phyloP scores from a whole-genome alignment of 495 filamentous ascomycete genomes.

The Penicillium odoratum region DNA sequence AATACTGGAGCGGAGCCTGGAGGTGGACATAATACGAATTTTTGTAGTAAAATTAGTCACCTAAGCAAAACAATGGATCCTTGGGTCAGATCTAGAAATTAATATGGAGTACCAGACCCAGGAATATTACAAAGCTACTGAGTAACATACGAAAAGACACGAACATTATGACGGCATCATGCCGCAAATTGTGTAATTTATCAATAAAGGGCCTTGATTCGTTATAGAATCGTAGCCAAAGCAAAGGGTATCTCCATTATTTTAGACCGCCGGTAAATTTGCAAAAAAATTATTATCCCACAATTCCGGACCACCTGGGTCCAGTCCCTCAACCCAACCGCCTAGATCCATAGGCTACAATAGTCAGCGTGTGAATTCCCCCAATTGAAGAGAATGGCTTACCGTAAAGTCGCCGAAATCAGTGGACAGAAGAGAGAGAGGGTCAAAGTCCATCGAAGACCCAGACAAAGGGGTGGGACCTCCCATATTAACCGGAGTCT shows the following conservation, averaged over 20 bases:
- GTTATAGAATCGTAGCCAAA: background rate
- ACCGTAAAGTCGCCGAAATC: slow-evolving; percentile 35
- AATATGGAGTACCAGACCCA: too few species aligned
- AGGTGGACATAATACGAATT: background rate
- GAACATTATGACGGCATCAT: too few species aligned
- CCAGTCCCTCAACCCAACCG: slow-evolving; percentile 33
- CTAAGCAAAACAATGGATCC: too few species aligned
- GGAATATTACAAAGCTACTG: too few species aligned
- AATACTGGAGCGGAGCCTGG: background rate
- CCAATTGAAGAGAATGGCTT: slow-evolving; percentile 8
- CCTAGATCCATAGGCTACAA: slow-evolving; percentile 36
- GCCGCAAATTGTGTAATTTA: background rate
- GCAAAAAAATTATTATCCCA: slow-evolving; percentile 36
- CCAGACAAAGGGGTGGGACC: slow-evolving; percentile 18
- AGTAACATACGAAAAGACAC: too few species aligned
- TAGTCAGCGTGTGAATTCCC: slow-evolving; percentile 18
- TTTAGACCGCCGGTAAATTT: slow-evolving; percentile 13
- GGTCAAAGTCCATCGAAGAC: slow-evolving; percentile 31
- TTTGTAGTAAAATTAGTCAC: too few species aligned
- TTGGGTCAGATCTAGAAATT: too few species aligned
- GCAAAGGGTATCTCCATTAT: background rate
- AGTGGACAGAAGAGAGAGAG: slow-evolving; percentile 23
- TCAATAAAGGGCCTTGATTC: background rate
- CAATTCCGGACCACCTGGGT: slow-evolving; percentile 28
- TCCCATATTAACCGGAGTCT: slow-evolving; percentile 8